Conservation (phyloP, 129 eudicot species). For the Lactuca sativa region DNA sequence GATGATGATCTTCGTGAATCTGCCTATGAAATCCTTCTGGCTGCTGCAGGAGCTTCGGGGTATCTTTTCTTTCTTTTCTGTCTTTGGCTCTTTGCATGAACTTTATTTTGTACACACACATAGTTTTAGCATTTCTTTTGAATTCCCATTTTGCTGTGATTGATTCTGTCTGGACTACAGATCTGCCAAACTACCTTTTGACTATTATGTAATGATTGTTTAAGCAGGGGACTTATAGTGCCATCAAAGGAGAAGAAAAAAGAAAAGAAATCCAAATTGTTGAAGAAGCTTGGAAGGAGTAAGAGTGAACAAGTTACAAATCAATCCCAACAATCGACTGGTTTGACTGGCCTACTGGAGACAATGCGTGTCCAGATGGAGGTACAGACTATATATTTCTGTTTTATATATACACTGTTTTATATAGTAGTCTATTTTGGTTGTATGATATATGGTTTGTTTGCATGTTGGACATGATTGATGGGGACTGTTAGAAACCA, state of each 20-base stretch:
- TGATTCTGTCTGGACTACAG: neutral
- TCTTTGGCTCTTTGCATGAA: constrained; percentile 23
- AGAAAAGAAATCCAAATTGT: constrained; percentile 74
- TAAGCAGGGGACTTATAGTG: constrained; percentile 80
- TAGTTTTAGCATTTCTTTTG: neutral
- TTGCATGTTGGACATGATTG: no score
- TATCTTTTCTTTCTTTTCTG: constrained; percentile 37
- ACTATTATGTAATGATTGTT: constrained; percentile 13
- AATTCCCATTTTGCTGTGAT: constrained; percentile 15
- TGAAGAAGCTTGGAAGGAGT: constrained; percentile 95
- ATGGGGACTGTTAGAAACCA: no score
- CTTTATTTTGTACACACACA: neutral
- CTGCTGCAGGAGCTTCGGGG: constrained; percentile 99
- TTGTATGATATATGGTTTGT: no score
- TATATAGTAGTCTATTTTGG: neutral
- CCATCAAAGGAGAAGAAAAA: constrained; percentile 94
- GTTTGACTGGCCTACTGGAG: constrained; percentile 90
- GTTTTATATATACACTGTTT: constrained; percentile 4
- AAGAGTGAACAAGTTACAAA: constrained; percentile 55
- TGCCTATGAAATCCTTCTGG: constrained; percentile 88
- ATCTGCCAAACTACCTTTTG: constrained; percentile 6
- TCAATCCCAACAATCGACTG: constrained; percentile 73
- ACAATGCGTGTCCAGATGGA: constrained; percentile 99
- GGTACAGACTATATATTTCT: constrained; percentile 42
- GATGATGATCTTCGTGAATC: constrained; percentile 98